Evolutionary conservation across 2,329 filamentous ascomycete species (phyloP), one percentile per base, ranked within the genome.

Genomic region (Aspergillus spinulosporus): DNA sequence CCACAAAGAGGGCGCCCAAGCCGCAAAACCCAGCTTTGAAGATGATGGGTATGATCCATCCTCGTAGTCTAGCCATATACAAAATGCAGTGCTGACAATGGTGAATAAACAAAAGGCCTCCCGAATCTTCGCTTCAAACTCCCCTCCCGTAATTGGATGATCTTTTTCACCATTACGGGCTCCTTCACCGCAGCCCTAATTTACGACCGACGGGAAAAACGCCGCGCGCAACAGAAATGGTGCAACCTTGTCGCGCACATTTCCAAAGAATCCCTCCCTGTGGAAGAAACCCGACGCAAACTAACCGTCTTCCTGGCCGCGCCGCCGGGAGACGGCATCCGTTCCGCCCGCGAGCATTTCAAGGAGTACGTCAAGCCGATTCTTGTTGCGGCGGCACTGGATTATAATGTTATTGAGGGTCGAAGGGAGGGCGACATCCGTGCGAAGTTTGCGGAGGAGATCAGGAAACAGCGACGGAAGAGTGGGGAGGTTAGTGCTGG

Each of bases 111-210:
- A 21, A 21, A 21, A 88, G 93, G 93, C 56, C 79, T 99, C 57
- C 93, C 93, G 49, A 89, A 88, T 64, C 84, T 97, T 59, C 88
- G 89, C 58, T 83, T 87, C 65, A 91, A 86, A 74, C 85, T 99
- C 14, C 94, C 94, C 5, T 97, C 93, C 14, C 89, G 94, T 59
- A 97, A 97, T 73, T 99, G 94, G 94, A 85, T 94, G 76, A 97
- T 99, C 68, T 99, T 99, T 78, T 86, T 92, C 74, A 81, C 88
- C 46, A 74, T 97, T 53, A 88, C 88, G 8, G 87, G 87, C 52
- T 84, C 89, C 46, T 88, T 96, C 70, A 85, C 90, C 4, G 86
- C 84, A 12, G 89, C 91, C 51, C 82, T 97, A 54, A 83, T 94
- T 69, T 97, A 99, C 80, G 94, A 99, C 76, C 90, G 90, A 69